These are phyloP conservation scores for Schizothecium vesticola DNA, from an alignment of 495 filamentous ascomycete genomes.

Conservation along the genomic window DNA sequence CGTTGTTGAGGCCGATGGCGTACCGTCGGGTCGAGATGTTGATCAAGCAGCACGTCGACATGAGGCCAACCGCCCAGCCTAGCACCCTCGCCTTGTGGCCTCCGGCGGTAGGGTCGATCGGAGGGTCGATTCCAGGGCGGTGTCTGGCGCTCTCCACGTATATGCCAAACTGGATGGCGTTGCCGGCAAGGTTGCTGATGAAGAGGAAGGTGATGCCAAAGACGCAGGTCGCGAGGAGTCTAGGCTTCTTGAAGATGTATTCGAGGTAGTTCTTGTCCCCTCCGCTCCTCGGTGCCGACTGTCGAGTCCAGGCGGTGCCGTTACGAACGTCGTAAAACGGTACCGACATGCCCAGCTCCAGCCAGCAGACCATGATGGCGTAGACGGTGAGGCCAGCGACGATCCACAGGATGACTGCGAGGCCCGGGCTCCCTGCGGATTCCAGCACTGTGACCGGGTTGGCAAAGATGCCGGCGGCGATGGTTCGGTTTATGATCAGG, in stretches of 20 bases:
- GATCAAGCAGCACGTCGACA: not conserved
- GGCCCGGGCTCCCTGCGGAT: not conserved
- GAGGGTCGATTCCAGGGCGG: constrained; percentile 10
- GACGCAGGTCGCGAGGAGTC: constrained; percentile 36
- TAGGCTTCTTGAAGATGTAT: constrained; percentile 35
- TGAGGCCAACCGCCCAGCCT: constrained; percentile 9
- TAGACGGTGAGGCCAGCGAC: constrained; percentile 4
- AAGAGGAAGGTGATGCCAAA: constrained; percentile 44
- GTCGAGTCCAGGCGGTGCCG: not conserved
- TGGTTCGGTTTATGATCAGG: constrained; percentile 10
- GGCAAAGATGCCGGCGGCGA: constrained; percentile 8
- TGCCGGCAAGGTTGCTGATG: constrained; percentile 36
- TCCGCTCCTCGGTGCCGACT: constrained; percentile 5
- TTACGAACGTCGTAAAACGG: not conserved
- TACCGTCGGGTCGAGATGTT: constrained; percentile 2
- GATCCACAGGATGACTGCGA: constrained; percentile 4
- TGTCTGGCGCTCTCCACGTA: constrained; percentile 33
- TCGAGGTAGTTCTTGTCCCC: constrained; percentile 29
- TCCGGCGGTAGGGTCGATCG: not conserved
- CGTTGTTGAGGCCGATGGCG: constrained; percentile 14
- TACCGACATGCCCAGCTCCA: constrained; percentile 7
- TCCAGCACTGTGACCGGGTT: constrained; percentile 1
- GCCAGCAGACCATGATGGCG: constrained; percentile 3
- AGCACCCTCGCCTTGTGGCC: not conserved
- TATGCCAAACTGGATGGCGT: constrained; percentile 12